Evolutionary conservation across 345 rosid genomes (phyloP).

Genomic region (Salix caprea): DNA sequence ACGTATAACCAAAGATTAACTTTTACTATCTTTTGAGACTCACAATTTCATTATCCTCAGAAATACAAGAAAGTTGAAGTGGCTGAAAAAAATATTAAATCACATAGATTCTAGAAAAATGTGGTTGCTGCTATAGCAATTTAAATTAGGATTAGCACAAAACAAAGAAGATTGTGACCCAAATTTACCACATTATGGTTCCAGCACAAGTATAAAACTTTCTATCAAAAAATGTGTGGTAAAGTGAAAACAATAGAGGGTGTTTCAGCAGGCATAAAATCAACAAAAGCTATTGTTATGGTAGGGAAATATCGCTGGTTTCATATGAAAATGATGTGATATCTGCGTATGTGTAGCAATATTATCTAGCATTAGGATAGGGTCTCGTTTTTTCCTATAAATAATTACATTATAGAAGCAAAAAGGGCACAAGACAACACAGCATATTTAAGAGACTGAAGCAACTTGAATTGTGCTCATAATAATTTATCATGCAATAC

Average conservation of each 20-base stretch:
- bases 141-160: not conserved
- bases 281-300: not conserved
- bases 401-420: too few relatives aligned
- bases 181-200: not conserved
- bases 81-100: not conserved
- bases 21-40: not conserved
- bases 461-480: too few relatives aligned
- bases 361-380: too few relatives aligned
- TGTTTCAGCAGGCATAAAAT: not conserved
- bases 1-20: not conserved
- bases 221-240: not conserved
- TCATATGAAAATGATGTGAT: not conserved
- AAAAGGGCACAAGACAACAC: too few relatives aligned
- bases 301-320: not conserved
- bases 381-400: too few relatives aligned
- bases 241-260: not conserved
- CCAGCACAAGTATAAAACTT: not conserved
- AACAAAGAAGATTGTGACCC: not conserved
- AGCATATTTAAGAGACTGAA: too few relatives aligned
- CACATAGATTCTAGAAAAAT: not conserved
- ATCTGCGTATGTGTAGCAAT: too few relatives aligned
- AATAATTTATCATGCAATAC: too few relatives aligned
- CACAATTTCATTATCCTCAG: not conserved
- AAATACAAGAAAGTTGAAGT: not conserved
- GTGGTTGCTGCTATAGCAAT: not conserved